These are phyloP conservation scores for Helenozyma baotianmanensis DNA, from an alignment of 805 yeast genomes.

Conservation along the genomic window DNA sequence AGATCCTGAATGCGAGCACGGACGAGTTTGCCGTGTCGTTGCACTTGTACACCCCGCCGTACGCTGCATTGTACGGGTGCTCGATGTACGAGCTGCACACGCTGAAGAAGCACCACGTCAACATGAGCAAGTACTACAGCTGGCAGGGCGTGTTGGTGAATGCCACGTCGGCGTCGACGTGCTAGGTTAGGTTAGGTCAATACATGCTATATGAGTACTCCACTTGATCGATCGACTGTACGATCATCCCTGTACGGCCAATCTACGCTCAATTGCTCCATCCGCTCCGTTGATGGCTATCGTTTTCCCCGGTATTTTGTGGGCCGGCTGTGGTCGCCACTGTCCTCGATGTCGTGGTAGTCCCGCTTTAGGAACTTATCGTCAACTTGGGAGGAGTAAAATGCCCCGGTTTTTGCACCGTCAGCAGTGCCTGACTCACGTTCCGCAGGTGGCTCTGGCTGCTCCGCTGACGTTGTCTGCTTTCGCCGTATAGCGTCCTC, in stretches of 20 bases:
- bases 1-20: slow-evolving; percentile 47
- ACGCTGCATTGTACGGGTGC: slow-evolving; percentile 59
- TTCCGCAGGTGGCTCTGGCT: not conserved
- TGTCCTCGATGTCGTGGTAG: slow-evolving; percentile 21
- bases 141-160: slow-evolving; percentile 49
- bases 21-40: slow-evolving; percentile 52
- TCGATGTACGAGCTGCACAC: slow-evolving; percentile 44
- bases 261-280: too few species aligned
- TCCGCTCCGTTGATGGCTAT: too few species aligned
- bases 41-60: slow-evolving; percentile 75
- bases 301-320: slow-evolving; percentile 19
- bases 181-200: too few species aligned
- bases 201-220: too few species aligned
- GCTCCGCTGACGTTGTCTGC: too few species aligned
- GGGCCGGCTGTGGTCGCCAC: slow-evolving; percentile 27
- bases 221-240: too few species aligned
- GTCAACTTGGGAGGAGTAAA: slow-evolving; percentile 19
- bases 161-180: slow-evolving; percentile 19
- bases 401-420: slow-evolving; percentile 23
- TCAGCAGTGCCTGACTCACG: not conserved
- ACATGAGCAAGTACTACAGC: slow-evolving; percentile 56
- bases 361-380: slow-evolving; percentile 28
- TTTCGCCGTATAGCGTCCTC: slow-evolving; percentile 26
- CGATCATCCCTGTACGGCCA: too few species aligned
- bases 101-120: slow-evolving; percentile 51